Evolutionary conservation across 176 grass and related monocot genomes (phyloP).

Genomic region (Lolium multiflorum): DNA sequence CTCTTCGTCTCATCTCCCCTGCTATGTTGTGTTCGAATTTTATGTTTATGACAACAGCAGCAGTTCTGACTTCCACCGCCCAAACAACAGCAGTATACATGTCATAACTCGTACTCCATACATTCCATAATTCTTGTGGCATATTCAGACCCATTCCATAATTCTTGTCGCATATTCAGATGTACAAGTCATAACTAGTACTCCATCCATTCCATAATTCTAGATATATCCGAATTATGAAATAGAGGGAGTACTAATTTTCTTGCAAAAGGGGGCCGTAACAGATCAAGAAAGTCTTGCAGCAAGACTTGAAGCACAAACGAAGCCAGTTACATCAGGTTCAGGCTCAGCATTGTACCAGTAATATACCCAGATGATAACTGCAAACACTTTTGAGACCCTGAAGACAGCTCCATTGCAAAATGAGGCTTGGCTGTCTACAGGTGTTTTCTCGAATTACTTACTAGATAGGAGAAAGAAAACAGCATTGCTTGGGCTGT

Average conservation of each 20-base stretch:
- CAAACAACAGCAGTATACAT: background rate
- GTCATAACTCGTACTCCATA: background rate
- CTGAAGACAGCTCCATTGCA: conserved; percentile 31
- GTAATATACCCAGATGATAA: background rate
- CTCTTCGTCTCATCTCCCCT: background rate
- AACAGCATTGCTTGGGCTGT: background rate
- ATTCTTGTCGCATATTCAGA: too few species aligned
- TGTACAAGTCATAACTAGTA: background rate
- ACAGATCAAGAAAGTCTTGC: background rate
- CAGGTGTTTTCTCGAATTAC: background rate
- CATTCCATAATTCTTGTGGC: too few species aligned
- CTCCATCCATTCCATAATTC: too few species aligned
- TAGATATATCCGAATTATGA: too few species aligned
- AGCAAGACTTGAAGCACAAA: background rate
- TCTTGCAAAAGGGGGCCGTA: too few species aligned
- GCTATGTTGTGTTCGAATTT: background rate
- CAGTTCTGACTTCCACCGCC: background rate
- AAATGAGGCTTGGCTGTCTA: conserved; percentile 26
- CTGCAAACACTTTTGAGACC: background rate
- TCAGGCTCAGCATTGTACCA: background rate
- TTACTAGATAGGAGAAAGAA: background rate
- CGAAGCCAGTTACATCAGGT: background rate
- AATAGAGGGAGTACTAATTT: too few species aligned
- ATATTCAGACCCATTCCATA: too few species aligned
- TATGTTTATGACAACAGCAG: background rate